phyloP scores from a whole-genome alignment of 768 basidiomycete genomes.

The Termitomyces heimii region DNA sequence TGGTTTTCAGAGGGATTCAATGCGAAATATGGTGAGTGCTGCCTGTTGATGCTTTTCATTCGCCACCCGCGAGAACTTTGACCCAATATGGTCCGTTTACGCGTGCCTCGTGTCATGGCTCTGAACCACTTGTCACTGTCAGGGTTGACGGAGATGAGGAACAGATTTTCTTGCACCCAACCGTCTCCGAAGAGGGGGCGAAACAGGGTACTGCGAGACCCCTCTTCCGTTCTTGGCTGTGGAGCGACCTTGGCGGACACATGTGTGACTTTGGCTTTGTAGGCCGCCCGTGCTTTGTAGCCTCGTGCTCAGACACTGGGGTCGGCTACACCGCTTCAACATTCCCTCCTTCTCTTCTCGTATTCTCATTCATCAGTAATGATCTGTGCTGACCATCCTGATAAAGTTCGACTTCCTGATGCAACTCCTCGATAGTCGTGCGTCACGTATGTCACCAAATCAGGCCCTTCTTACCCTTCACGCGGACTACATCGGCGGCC shows the following conservation, averaged over 20 bases:
- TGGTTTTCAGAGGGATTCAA: slow-evolving; percentile 93
- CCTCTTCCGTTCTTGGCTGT: slow-evolving; percentile 6
- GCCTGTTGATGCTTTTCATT: not conserved
- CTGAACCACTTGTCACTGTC: not conserved
- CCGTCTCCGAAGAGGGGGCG: not conserved
- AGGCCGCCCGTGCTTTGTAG: not conserved
- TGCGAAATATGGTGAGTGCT: slow-evolving; percentile 83
- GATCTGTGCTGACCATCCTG: slow-evolving; percentile 1
- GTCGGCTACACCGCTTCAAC: not conserved
- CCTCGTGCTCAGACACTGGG: not conserved
- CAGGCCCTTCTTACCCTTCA: slow-evolving; percentile 94
- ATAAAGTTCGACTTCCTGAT: slow-evolving; percentile 92
- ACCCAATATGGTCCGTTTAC: slow-evolving; percentile 3
- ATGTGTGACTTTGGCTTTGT: not conserved
- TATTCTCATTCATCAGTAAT: not conserved
- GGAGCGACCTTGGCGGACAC: not conserved
- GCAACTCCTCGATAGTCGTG: slow-evolving; percentile 94
- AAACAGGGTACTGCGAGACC: not conserved
- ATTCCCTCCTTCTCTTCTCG: not conserved
- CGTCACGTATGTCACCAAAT: slow-evolving; percentile 95
- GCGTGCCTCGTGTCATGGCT: not conserved
- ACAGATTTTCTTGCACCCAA: not conserved
- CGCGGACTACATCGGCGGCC: slow-evolving; percentile 98
- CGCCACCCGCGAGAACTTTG: slow-evolving; percentile 9
- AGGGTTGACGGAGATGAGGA: not conserved